Conservation (phyloP, 495 filamentous ascomycete species). For the Aspergillus haitiensis region DNA sequence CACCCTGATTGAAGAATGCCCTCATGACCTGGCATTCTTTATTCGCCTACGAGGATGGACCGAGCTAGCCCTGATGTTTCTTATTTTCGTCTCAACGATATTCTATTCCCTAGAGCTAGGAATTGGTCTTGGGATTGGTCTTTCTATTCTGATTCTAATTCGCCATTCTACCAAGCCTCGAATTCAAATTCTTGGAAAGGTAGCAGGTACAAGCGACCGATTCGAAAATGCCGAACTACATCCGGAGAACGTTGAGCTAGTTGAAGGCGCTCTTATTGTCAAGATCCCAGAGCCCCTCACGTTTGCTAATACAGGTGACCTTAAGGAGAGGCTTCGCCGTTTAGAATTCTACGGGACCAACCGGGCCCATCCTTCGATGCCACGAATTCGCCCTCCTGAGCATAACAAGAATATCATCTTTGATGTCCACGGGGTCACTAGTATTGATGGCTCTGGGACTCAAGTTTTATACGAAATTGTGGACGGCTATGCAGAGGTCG, state of each 20-base stretch:
- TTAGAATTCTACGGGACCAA: slow-evolving; percentile 85
- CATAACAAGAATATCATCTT: slow-evolving; percentile 91
- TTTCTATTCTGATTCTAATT: slow-evolving; percentile 86
- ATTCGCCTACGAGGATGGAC: slow-evolving; percentile 76
- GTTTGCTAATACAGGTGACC: slow-evolving; percentile 93
- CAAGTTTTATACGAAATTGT: slow-evolving; percentile 93
- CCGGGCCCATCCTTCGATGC: slow-evolving; percentile 82
- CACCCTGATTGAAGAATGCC: slow-evolving; percentile 92
- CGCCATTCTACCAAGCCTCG: slow-evolving; percentile 85
- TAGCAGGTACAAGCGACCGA: slow-evolving; percentile 69
- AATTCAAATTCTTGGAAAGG: slow-evolving; percentile 93
- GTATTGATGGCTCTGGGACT: slow-evolving; percentile 86
- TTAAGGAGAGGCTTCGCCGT: slow-evolving; percentile 78
- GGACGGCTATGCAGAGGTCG: slow-evolving; percentile 65
- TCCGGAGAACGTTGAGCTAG: slow-evolving; percentile 74
- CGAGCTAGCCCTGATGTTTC: slow-evolving; percentile 81
- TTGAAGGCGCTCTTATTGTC: slow-evolving; percentile 90
- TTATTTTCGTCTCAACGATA: slow-evolving; percentile 89
- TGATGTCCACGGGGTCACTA: slow-evolving; percentile 92
- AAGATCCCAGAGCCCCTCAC: slow-evolving; percentile 97
- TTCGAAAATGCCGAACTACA: slow-evolving; percentile 89
- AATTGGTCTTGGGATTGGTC: slow-evolving; percentile 84
- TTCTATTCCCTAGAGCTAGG: slow-evolving; percentile 85
- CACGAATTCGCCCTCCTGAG: slow-evolving; percentile 66
- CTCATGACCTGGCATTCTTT: slow-evolving; percentile 90